Conservation (phyloP, 148 eudicot genomes). For the Camellia japonica region DNA sequence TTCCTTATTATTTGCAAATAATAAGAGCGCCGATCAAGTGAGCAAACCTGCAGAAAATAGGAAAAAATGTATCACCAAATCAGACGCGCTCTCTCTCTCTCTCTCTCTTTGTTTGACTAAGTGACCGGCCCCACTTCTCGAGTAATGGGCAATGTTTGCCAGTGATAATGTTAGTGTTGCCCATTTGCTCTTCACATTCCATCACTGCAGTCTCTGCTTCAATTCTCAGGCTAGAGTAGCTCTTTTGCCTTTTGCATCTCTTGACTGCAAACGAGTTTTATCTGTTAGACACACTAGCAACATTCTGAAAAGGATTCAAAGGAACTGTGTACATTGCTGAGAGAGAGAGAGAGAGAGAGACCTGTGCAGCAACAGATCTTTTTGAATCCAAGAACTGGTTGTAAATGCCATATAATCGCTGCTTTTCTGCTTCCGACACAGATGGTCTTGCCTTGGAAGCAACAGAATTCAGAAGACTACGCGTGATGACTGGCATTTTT, state of each 20-base stretch:
- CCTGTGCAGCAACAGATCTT: conserved; percentile 78
- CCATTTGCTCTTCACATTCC: conserved; percentile 3
- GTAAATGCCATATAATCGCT: conserved; percentile 68
- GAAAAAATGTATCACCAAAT: no score
- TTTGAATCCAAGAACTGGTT: conserved; percentile 83
- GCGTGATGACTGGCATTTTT: conserved; percentile 59
- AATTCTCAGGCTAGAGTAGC: conserved; percentile 69
- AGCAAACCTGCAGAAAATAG: no score
- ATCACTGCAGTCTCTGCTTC: background rate
- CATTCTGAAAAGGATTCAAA: background rate
- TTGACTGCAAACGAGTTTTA: conserved; percentile 53
- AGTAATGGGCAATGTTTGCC: background rate
- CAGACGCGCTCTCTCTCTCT: background rate
- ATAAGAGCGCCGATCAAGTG: no score
- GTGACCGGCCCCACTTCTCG: background rate
- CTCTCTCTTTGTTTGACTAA: background rate
- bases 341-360: conserved; percentile 26
- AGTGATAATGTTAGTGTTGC: background rate
- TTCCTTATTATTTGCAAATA: no score
- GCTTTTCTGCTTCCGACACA: conserved; percentile 81
- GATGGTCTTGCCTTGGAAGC: conserved; percentile 83
- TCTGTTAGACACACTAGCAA: conserved; percentile 4
- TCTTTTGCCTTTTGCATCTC: conserved; percentile 88
- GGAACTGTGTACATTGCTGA: background rate
- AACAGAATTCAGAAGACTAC: conserved; percentile 51